Base-by-base conservation (phyloP, 805 yeast species). In the Teunomyces cretensis region DNA sequence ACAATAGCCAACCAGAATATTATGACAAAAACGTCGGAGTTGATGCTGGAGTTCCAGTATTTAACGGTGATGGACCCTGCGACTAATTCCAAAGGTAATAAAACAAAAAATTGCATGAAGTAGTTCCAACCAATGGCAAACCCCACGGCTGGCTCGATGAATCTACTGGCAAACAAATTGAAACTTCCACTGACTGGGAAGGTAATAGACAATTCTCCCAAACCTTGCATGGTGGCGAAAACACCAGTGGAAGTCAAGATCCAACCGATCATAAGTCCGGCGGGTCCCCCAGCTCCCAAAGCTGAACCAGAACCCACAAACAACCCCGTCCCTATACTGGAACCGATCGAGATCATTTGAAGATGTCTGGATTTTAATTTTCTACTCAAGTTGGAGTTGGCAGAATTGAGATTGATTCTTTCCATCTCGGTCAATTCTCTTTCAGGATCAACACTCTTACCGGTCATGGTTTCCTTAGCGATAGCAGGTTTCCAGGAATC, bases 331-430 rank as follows among this genome's bases (percentile, higher is more conserved):
- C 90, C 88, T 51, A 84, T 81, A 48, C 83, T 76, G 54, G 88
- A 87, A 49, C 87, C 89, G 44, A 84, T 74, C 31, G 88, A 84
- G 49, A 83, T 79, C 83, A 83, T 78, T 61, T 80, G 85, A 45
- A 78, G 67, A 45, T 78, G 81, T 58, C 82, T 67, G 36, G 68
- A 35, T 48, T 70, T 69, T 47, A 78, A 64, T 30, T 74, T 70
- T 52, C 79, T 62, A 27, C 48, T 38, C 19, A 51, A 46, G 39
- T 44, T 48, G 13, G 54, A 48, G 46, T 51, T 54, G 30, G 64
- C 61, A 2, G 64, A 50, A 22, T 54, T 49, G 16, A 60, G 39
- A 33, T 65, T 65, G 39, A 65, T 65, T 45, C 46, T 57, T 44
- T 67, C 67, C 38, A 67, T 52, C 15, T 60, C 62, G 22, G 58